A percentile compares a stretch with the other conserved stretches of the same genome.
Conservation (phyloP, 2,329 filamentous ascomycete species). For the Aspergillus spinulosporus region DNA sequence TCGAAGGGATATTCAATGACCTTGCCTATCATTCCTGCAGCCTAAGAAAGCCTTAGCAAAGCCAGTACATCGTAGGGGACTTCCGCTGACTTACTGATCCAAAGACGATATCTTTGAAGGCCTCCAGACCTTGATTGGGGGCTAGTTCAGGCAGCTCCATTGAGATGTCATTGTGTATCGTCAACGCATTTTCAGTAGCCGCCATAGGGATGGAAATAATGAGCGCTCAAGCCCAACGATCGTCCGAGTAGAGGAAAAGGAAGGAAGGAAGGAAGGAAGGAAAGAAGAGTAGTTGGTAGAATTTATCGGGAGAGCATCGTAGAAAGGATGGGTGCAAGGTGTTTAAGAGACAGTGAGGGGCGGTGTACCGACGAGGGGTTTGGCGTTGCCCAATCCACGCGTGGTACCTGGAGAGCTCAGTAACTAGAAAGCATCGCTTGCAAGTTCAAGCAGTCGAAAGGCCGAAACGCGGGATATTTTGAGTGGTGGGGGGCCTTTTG, state of each 20-base stretch:
- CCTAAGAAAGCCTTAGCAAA: conserved; percentile 46
- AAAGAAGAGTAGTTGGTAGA: conserved; percentile 28
- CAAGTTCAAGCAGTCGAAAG: conserved; percentile 21
- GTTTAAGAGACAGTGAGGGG: conserved; percentile 21
- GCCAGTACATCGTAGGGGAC: background rate
- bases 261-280: background rate
- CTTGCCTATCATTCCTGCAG: conserved; percentile 86
- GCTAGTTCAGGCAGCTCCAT: conserved; percentile 44
- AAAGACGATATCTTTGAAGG: conserved; percentile 81
- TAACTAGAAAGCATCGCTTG: conserved; percentile 24
- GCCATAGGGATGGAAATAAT: conserved; percentile 34
- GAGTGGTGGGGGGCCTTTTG: conserved; percentile 17
- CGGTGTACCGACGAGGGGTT: conserved; percentile 27
- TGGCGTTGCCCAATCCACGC: conserved; percentile 23
- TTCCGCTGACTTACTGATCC: conserved; percentile 66
- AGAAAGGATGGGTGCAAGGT: conserved; percentile 11
- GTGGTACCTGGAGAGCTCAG: conserved; percentile 16
- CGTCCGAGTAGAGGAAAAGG: conserved; percentile 6
- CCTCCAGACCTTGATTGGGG: conserved; percentile 60
- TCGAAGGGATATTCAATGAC: conserved; percentile 99
- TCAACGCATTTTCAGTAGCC: conserved; percentile 39
- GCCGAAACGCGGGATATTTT: conserved; percentile 21
- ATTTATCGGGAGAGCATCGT: conserved; percentile 28
- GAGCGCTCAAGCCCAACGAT: conserved; percentile 10
- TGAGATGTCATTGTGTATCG: conserved; percentile 40